Conservation (phyloP, 805 yeast species). For the Cyberlindnera meyerae region DNA sequence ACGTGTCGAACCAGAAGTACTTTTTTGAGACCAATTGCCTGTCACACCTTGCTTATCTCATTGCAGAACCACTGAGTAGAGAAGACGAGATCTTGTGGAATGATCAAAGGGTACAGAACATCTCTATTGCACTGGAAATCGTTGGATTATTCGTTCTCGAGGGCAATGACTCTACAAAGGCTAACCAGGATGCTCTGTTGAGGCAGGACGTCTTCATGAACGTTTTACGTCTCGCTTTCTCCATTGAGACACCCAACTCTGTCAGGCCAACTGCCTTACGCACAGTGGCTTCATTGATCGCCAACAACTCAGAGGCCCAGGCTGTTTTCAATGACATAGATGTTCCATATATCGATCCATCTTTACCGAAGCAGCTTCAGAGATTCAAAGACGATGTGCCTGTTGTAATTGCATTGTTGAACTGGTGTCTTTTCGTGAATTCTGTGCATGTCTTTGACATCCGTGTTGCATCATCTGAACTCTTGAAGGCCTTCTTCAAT, state of each 20-base stretch:
- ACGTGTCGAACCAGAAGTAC: slow-evolving; percentile 83
- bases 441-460: slow-evolving; percentile 84
- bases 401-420: slow-evolving; percentile 65
- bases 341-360: slow-evolving; percentile 87
- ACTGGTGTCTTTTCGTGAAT: slow-evolving; percentile 76
- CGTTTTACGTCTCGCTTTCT: slow-evolving; percentile 66
- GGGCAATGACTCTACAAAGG: slow-evolving; percentile 58
- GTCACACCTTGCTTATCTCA: slow-evolving; percentile 54
- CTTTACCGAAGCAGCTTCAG: slow-evolving; percentile 36
- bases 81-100: slow-evolving; percentile 58
- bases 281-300: slow-evolving; percentile 73
- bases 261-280: slow-evolving; percentile 66
- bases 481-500: slow-evolving; percentile 63
- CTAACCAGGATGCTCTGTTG: slow-evolving; percentile 58
- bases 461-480: slow-evolving; percentile 63
- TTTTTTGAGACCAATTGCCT: slow-evolving; percentile 84
- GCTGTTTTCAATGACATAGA: slow-evolving; percentile 71
- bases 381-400: slow-evolving; percentile 45
- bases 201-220: slow-evolving; percentile 59
- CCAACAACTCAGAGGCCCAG: slow-evolving; percentile 64
- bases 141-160: slow-evolving; percentile 67
- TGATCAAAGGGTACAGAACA: slow-evolving; percentile 65
- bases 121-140: slow-evolving; percentile 64
- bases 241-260: slow-evolving; percentile 54
- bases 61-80: slow-evolving; percentile 54